These are phyloP conservation scores for Hyaloraphidium curvatum DNA, from an alignment of 192 early-diverging fungal genomes.

Conservation along the genomic window DNA sequence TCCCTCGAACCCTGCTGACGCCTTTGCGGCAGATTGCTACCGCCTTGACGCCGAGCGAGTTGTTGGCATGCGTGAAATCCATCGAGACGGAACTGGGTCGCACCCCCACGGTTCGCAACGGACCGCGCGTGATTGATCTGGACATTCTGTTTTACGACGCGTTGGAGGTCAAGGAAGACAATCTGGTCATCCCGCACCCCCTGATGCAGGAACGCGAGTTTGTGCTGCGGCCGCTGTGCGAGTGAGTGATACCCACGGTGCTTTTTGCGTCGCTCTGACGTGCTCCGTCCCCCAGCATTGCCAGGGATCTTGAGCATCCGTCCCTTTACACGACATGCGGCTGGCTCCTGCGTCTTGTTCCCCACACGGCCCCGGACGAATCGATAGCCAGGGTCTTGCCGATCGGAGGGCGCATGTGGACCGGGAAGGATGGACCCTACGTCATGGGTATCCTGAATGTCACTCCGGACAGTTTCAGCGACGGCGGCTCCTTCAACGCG, in stretches of 20 bases:
- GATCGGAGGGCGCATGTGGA: constrained; percentile 30
- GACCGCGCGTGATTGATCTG: constrained; percentile 83
- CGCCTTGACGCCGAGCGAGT: constrained; percentile 39
- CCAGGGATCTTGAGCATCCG: constrained; percentile 73
- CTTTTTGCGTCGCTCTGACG: neutral
- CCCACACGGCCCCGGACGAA: no score
- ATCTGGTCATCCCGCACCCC: constrained; percentile 74
- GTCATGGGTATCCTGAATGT: constrained; percentile 96
- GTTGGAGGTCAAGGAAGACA: constrained; percentile 37
- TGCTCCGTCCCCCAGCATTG: constrained; percentile 36
- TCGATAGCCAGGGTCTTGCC: neutral
- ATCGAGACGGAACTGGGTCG: constrained; percentile 74
- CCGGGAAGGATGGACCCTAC: constrained; percentile 43
- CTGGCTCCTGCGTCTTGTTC: constrained; percentile 49
- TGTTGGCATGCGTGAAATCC: constrained; percentile 60
- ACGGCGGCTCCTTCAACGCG: constrained; percentile 57
- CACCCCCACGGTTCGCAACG: constrained; percentile 45
- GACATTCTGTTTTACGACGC: constrained; percentile 91
- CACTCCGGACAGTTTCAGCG: constrained; percentile 91
- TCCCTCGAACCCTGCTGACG: neutral
- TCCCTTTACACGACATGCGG: constrained; percentile 56
- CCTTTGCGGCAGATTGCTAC: constrained; percentile 39
- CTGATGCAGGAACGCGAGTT: constrained; percentile 80
- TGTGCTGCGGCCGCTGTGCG: constrained; percentile 81
- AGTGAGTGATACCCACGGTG: constrained; percentile 29